Evolutionary conservation across 805 yeast species (phyloP).

Genomic region (Candida verbasci): DNA sequence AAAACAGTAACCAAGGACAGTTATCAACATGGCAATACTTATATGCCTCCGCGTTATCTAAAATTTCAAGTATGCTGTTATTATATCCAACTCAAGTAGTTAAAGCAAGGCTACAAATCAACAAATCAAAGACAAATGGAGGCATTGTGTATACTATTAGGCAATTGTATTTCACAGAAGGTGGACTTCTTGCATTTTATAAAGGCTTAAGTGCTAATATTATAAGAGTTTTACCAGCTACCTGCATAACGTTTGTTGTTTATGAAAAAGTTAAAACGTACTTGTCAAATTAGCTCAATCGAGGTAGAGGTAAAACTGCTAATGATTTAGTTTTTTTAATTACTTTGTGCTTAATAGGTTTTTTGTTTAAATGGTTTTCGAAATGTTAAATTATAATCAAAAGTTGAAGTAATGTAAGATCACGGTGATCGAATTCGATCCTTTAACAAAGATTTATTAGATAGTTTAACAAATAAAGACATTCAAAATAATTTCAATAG

Average conservation of each 20-base stretch:
- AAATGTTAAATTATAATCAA: too few species aligned
- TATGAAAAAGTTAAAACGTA: conserved; percentile 57
- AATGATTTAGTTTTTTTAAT: too few species aligned
- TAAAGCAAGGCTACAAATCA: conserved; percentile 66
- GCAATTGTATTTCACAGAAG: conserved; percentile 46
- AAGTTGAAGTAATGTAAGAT: too few species aligned
- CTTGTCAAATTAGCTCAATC: neutral
- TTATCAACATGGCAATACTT: conserved; percentile 56
- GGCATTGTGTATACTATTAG: conserved; percentile 25
- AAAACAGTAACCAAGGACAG: conserved; percentile 12
- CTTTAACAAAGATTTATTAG: too few species aligned
- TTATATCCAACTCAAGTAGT: conserved; percentile 85
- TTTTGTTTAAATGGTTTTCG: too few species aligned
- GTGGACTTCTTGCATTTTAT: conserved; percentile 62
- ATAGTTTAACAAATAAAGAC: too few species aligned
- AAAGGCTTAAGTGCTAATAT: conserved; percentile 79
- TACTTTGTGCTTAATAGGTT: too few species aligned
- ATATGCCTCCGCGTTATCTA: conserved; percentile 62
- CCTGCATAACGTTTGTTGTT: conserved; percentile 82
- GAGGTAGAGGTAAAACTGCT: too few species aligned
- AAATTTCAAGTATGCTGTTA: conserved; percentile 58
- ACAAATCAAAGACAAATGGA: conserved; percentile 16
- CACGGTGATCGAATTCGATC: too few species aligned
- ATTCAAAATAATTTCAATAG: too few species aligned
- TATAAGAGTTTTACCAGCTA: conserved; percentile 84